Base-by-base conservation (phyloP, 1,139 yeast species). In the Debaryomyces singareniensis region DNA sequence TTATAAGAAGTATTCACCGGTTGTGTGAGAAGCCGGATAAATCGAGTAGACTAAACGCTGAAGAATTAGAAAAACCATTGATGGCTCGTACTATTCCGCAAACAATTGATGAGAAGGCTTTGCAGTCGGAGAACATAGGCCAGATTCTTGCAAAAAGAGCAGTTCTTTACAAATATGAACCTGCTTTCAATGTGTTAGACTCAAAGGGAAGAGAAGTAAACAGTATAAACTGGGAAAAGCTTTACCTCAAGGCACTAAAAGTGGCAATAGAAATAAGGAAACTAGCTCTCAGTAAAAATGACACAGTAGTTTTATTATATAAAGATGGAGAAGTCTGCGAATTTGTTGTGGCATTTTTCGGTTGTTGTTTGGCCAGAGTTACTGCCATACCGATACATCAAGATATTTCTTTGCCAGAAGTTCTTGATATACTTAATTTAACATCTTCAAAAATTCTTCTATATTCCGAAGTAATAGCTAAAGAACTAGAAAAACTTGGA, bases 321-420 rank as follows among this genome's bases (percentile, higher is more conserved):
- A 86, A 85, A 42, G 87, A 82, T 38, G 73, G 73, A 20, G 98
- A 93, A 52, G 78, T 86, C 1, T 69, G 83, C 12, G 97, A 91
- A 42, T 89, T 89, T 50, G 75, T 84, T 0, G 75, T 84, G 2
- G 95, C 97, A 0, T 55, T 93, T 12, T 71, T 86, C 49, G 98
- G 96, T 3, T 89, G 97, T 50, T 86, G 91, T 45, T 63, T 91
- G 39, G 95, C 96, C 0, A 96, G 95, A 1, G 84, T 86, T 24
- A 89, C 93, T 1, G 97, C 97, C 0, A 93, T 93, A 7, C 98
- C 98, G 0, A 75, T 87, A 26, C 83, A 84, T 31, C 81, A 87
- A 30, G 82, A 82, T 31, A 75, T 81, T 26, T 69, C 76, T 15
- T 47, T 78, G 25, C 63, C 62, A 31, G 95, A 86, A 42, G 77